phyloP scores from a whole-genome alignment of 2,329 filamentous ascomycete species.

The Fonsecaea pedrosoi region DNA sequence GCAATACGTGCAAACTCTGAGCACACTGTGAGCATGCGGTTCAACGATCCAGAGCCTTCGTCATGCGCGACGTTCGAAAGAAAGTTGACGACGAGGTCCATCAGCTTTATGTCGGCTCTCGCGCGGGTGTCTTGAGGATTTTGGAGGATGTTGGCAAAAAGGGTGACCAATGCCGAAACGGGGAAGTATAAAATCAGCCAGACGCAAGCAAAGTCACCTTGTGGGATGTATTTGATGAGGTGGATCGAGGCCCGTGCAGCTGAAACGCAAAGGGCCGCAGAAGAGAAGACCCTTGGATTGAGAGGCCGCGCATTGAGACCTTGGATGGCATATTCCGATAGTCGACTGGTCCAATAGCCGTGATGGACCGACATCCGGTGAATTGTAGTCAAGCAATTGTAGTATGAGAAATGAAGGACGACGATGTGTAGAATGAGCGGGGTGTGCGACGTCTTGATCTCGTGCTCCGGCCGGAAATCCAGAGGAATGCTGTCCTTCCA shows the following conservation, averaged over 20 bases:
- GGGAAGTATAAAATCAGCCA: conserved; percentile 98
- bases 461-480: conserved; percentile 95
- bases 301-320: conserved; percentile 88
- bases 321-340: conserved; percentile 94
- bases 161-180: conserved; percentile 88
- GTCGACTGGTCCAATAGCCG: conserved; percentile 94
- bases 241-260: conserved; percentile 93
- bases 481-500: conserved; percentile 97
- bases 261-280: conserved; percentile 88
- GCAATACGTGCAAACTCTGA: conserved; percentile 97
- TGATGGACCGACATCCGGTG: conserved; percentile 98
- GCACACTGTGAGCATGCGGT: conserved; percentile 91
- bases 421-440: conserved; percentile 94
- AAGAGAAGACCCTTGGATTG: conserved; percentile 93
- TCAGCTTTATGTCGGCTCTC: conserved; percentile 84
- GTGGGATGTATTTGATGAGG: conserved; percentile 92
- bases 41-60: conserved; percentile 86
- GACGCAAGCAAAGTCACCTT: conserved; percentile 91
- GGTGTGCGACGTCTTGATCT: conserved; percentile 91
- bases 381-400: conserved; percentile 96
- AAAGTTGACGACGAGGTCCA: conserved; percentile 93
- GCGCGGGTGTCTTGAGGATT: conserved; percentile 90
- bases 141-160: conserved; percentile 96
- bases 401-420: conserved; percentile 94
- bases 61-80: conserved; percentile 87